Conservation (phyloP, 257 asterid species). For the Striga asiatica region DNA sequence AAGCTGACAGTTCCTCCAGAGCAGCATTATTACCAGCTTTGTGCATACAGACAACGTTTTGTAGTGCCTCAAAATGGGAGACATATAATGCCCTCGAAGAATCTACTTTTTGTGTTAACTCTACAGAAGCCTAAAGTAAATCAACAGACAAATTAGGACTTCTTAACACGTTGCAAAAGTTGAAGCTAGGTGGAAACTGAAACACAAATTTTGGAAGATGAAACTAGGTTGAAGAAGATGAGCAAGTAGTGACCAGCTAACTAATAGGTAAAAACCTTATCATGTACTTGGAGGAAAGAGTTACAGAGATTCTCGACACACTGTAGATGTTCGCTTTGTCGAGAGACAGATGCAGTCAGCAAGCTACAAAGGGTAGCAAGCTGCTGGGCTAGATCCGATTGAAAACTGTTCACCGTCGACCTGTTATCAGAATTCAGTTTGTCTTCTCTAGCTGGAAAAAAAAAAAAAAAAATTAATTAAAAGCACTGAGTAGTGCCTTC, state of each 20-base stretch:
- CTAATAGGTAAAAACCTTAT: conserved; percentile 34
- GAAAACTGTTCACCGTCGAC: conserved; percentile 49
- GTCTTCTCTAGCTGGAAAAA: conserved; percentile 63
- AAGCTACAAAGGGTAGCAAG: conserved; percentile 47
- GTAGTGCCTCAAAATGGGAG: conserved; percentile 75
- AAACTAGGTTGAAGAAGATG: neutral
- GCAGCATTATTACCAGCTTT: conserved; percentile 57
- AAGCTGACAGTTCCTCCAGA: conserved; percentile 52
- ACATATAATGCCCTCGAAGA: conserved; percentile 45
- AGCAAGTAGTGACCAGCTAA: conserved; percentile 1
- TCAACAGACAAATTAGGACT: neutral
- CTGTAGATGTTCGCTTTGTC: conserved; percentile 56
- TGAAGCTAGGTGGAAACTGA: neutral
- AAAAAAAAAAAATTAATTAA: conserved; percentile 5
- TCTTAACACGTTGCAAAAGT: neutral
- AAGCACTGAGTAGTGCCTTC: conserved; percentile 10
- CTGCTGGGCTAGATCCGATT: conserved; percentile 51
- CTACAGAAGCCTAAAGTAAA: conserved; percentile 39
- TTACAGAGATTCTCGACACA: conserved; percentile 54
- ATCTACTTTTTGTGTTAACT: conserved; percentile 44
- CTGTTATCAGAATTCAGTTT: conserved; percentile 54
- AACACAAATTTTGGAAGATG: neutral
- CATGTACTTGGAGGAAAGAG: conserved; percentile 50
- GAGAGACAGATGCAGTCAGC: conserved; percentile 43
- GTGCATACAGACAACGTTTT: conserved; percentile 62